Conservation (phyloP, 2,329 filamentous ascomycete species). For the Ploettnerulaceae sp. region DNA sequence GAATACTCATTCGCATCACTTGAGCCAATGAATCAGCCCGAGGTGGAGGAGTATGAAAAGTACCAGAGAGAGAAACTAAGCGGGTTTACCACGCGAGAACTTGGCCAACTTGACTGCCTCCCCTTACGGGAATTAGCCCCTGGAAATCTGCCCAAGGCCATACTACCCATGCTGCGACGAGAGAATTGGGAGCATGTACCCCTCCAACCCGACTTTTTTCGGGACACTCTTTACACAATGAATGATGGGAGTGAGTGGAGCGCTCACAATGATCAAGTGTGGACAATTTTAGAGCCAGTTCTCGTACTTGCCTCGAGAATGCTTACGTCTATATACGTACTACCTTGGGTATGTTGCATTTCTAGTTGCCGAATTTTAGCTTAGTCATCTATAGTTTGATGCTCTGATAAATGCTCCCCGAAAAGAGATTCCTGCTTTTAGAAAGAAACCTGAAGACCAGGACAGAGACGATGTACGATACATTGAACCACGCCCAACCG, state of each 20-base stretch:
- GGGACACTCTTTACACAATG: slow-evolving; percentile 16
- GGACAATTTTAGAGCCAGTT: slow-evolving; percentile 15
- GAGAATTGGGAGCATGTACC: slow-evolving; percentile 14
- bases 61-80: slow-evolving; percentile 9
- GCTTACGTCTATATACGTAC: slow-evolving; percentile 14
- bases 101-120: slow-evolving; percentile 20
- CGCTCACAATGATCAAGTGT: slow-evolving; percentile 20
- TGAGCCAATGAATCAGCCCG: neutral
- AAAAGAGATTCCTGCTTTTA: slow-evolving; percentile 2
- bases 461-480: neutral
- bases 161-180: slow-evolving; percentile 11
- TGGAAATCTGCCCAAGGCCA: slow-evolving; percentile 11
- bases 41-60: neutral
- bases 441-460: neutral
- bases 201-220: neutral
- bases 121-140: slow-evolving; percentile 11
- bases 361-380: neutral
- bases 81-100: slow-evolving; percentile 17
- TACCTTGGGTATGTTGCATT: slow-evolving; percentile 14
- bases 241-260: slow-evolving; percentile 13
- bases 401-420: slow-evolving; percentile 13
- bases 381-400: slow-evolving; percentile 12
- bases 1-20: slow-evolving; percentile 3
- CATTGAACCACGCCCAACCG: neutral
- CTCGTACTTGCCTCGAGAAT: slow-evolving; percentile 30